Evolutionary conservation across 2,329 filamentous ascomycete species (phyloP).

Genomic region (Penicillium sp.): DNA sequence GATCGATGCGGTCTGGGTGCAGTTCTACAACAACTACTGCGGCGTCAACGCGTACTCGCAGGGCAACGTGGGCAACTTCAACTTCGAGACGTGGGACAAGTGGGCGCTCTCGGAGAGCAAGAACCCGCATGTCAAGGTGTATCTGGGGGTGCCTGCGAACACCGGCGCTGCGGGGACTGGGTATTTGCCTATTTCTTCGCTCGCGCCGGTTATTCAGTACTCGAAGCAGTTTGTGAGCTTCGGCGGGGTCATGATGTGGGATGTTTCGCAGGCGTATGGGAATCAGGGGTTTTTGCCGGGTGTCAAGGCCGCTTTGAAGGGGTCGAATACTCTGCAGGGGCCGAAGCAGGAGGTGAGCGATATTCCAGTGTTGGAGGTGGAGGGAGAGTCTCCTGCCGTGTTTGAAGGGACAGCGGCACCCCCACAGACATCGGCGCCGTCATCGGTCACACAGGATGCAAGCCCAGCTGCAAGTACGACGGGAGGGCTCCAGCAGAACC

Average conservation of each 20-base stretch:
- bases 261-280: slow-evolving; percentile 64
- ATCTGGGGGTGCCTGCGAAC: slow-evolving; percentile 65
- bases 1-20: slow-evolving; percentile 67
- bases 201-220: slow-evolving; percentile 60
- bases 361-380: neutral
- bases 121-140: slow-evolving; percentile 65
- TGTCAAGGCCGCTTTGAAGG: slow-evolving; percentile 44
- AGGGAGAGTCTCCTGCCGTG: neutral
- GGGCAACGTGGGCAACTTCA: slow-evolving; percentile 58
- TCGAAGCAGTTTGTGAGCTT: slow-evolving; percentile 63
- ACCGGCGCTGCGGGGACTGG: slow-evolving; percentile 59
- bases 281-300: slow-evolving; percentile 62
- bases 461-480: neutral
- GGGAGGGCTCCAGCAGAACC: slow-evolving; percentile 2
- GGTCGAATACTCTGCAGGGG: slow-evolving; percentile 16
- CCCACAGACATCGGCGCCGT: neutral
- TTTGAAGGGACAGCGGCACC: neutral
- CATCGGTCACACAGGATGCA: neutral
- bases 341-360: neutral
- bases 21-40: slow-evolving; percentile 74
- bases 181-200: slow-evolving; percentile 55
- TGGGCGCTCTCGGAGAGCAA: slow-evolving; percentile 65
- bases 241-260: slow-evolving; percentile 73
- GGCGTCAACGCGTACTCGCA: slow-evolving; percentile 59
- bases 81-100: slow-evolving; percentile 67